Percentiles rank a stretch among this genome's conserved stretches.
These are phyloP conservation scores for Rhodotorula sp. DNA, from an alignment of 1,284 basidiomycete species.

Conservation along the genomic window DNA sequence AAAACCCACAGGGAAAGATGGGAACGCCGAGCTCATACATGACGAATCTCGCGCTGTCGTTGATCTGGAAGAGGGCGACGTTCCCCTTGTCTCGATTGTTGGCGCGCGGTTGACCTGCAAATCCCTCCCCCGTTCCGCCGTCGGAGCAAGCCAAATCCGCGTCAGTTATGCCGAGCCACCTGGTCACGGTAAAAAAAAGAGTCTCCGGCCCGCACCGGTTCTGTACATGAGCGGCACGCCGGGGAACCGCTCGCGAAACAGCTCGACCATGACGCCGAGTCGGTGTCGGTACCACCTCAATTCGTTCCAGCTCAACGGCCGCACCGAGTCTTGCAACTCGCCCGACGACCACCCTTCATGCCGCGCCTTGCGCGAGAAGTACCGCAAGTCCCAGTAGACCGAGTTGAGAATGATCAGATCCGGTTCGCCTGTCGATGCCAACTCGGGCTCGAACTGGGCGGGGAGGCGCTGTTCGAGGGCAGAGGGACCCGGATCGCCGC, in stretches of 20 bases:
- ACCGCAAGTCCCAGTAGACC: constrained; percentile 11
- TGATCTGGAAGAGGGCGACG: constrained; percentile 7
- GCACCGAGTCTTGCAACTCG: background rate
- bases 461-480: constrained; percentile 1
- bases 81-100: background rate
- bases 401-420: constrained; percentile 9
- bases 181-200: background rate
- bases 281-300: background rate
- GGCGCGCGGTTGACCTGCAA: background rate
- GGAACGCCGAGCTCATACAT: background rate
- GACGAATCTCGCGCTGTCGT: background rate
- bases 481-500: background rate
- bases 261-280: background rate
- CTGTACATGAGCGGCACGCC: constrained; percentile 1
- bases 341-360: background rate
- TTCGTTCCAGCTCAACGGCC: background rate
- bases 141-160: too few relatives aligned
- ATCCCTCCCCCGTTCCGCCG: too few relatives aligned
- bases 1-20: background rate
- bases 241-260: background rate
- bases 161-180: too few relatives aligned
- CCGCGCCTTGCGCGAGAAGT: background rate
- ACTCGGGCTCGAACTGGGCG: background rate
- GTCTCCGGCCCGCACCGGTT: background rate
- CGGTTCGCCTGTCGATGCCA: background rate